Base-by-base conservation (phyloP, 768 basidiomycete species). In the Pleurotus eryngii region DNA sequence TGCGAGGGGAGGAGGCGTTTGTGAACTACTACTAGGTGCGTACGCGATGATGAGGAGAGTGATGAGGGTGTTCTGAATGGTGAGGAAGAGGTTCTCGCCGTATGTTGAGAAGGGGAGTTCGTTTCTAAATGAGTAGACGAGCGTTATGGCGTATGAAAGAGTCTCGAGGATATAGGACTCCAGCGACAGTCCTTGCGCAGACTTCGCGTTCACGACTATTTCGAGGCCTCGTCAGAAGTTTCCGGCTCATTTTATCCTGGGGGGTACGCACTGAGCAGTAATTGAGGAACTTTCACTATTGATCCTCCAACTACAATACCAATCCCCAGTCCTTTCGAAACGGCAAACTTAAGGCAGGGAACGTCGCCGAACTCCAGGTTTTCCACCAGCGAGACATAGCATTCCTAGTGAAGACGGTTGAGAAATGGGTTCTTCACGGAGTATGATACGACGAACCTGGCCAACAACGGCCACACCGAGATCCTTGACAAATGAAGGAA, bases 61-160 rank as follows among this genome's bases (percentile, higher is more conserved):
- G 68, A 98, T 93, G 73, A 90, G 59, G 63, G 88, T 77, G 75
- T 96, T 94, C 72, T 96, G 94, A 58, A 94, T 66, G 27, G 92
- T 86, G 49, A 98, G 81, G 83, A 98, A 98, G 57, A 95, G 69
- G 76, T 96, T 98, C 72, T 99, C 97, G 66, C 97, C 97, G 59
- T 98, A 99, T 0, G 97, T 98, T 17, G 92, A 93, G 78, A 98
- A 97, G 0, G 97, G 94, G 72, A 95, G 98, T 20, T 77, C 70
- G 66, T 92, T 89, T 20, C 93, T 80, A 64, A 83, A 84, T 2
- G 95, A 89, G 73, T 98, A 99, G 9, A 85, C 85, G 24, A 95
- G 81, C 0, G 87, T 94, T 65, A 99, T 95, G 24, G 88, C 89
- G 64, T 97, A 97, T 0, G 92, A 82, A 26, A 91, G 76, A 0